phyloP scores from a whole-genome alignment of 108 stramenopile genomes.

The Nitzschia palea region DNA sequence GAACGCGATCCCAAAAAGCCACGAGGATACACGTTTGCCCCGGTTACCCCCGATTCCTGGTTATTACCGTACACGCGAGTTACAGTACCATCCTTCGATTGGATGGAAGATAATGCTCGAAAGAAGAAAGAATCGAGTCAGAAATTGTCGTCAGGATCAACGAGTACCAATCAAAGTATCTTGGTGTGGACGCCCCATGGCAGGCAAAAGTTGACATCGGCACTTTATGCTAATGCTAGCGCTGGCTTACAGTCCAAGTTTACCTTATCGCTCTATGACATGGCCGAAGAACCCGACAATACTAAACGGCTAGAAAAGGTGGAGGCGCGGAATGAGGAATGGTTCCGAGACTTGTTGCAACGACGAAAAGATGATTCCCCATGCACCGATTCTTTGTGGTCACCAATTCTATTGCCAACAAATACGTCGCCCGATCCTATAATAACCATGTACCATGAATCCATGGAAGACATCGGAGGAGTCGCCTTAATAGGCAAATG shows the following conservation, averaged over 20 bases:
- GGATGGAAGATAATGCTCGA: slow-evolving; percentile 1
- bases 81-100: slow-evolving; percentile 65
- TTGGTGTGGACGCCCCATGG: slow-evolving; percentile 73
- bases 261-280: slow-evolving; percentile 39
- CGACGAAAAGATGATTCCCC: not conserved
- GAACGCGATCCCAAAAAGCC: slow-evolving; percentile 19
- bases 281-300: slow-evolving; percentile 3
- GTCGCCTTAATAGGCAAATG: slow-evolving; percentile 31
- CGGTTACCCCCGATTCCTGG: slow-evolving; percentile 46
- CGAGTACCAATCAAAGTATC: slow-evolving; percentile 49
- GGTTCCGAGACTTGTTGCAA: slow-evolving; percentile 22
- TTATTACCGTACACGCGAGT: slow-evolving; percentile 51
- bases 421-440: not conserved
- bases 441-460: slow-evolving; percentile 3
- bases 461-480: slow-evolving; percentile 13
- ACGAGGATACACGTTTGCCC: slow-evolving; percentile 64
- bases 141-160: slow-evolving; percentile 26
- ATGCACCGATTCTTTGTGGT: slow-evolving; percentile 13
- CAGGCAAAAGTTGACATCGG: slow-evolving; percentile 59
- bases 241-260: slow-evolving; percentile 25
- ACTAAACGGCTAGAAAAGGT: slow-evolving; percentile 26
- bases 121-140: slow-evolving; percentile 8
- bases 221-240: slow-evolving; percentile 50
- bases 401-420: slow-evolving; percentile 24
- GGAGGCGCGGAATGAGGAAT: slow-evolving; percentile 15